phyloP scores from a whole-genome alignment of 148 eudicot species.

The Dysphania ambrosioides region DNA sequence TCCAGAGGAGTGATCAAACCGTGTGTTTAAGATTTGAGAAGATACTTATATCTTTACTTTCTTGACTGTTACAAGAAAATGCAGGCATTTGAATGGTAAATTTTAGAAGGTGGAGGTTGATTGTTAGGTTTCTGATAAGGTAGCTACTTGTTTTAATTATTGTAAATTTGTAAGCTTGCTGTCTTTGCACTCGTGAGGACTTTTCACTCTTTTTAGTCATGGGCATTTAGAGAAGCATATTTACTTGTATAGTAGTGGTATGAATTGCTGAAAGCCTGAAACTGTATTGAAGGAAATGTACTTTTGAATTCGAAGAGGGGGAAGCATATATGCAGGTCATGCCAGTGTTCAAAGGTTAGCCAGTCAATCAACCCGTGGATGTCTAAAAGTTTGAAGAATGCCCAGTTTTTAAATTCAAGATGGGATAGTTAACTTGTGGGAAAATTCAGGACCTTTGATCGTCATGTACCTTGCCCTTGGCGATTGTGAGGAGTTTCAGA shows the following conservation, averaged over 20 bases:
- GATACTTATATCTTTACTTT: too few species aligned
- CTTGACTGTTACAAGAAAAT: too few species aligned
- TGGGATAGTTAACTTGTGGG: constrained; percentile 89
- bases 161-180: too few species aligned
- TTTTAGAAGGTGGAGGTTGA: too few species aligned
- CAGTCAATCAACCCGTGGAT: constrained; percentile 58
- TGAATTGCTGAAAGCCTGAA: neutral
- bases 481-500: constrained; percentile 92
- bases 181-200: too few species aligned
- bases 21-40: too few species aligned
- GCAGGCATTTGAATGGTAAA: too few species aligned
- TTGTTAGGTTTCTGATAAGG: too few species aligned
- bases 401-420: constrained; percentile 93
- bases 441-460: constrained; percentile 94
- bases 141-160: too few species aligned
- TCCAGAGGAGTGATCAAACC: too few species aligned
- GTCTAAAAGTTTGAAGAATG: constrained; percentile 95
- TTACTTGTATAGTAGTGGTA: neutral
- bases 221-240: too few species aligned
- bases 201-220: too few species aligned
- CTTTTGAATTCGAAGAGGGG: neutral
- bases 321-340: constrained; percentile 2
- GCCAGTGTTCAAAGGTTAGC: neutral
- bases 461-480: constrained; percentile 97
- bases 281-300: neutral